A percentile compares a stretch with the other conserved stretches of the same genome.
These are phyloP conservation scores for Spiraea crenata DNA, from an alignment of 331 rosid species.

Conservation along the genomic window DNA sequence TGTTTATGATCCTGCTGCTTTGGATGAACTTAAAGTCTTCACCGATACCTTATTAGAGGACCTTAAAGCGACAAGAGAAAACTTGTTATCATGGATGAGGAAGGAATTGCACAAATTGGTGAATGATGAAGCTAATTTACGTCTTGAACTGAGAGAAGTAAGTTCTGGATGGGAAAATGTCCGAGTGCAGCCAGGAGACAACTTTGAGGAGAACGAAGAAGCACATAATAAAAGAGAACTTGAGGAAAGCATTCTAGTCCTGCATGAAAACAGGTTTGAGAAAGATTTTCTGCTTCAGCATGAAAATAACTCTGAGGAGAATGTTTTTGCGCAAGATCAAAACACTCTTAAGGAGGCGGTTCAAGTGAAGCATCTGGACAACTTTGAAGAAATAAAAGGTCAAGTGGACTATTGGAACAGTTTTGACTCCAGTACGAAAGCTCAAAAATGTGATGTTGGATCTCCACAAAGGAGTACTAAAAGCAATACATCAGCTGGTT, in stretches of 20 bases:
- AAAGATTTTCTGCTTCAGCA: not conserved
- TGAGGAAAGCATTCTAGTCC: not conserved
- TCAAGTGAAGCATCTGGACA: constrained; percentile 11
- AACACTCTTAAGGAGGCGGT: not conserved
- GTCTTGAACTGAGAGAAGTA: not conserved
- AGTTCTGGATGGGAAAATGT: not conserved
- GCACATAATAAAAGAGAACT: not conserved
- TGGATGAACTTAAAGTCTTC: constrained; percentile 30
- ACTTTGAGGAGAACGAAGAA: not conserved
- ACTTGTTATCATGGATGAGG: constrained; percentile 28
- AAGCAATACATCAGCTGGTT: constrained; percentile 13
- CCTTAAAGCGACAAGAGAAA: constrained; percentile 28
- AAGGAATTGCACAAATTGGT: constrained; percentile 31
- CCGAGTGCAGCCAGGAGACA: not conserved
- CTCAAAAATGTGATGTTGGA: not conserved
- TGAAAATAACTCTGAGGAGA: constrained; percentile 14
- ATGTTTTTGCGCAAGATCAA: not conserved
- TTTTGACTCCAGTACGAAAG: constrained; percentile 9
- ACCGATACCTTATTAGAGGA: constrained; percentile 31
- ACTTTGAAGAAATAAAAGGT: not conserved
- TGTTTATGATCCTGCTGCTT: constrained; percentile 15
- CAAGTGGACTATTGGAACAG: constrained; percentile 11
- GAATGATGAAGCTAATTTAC: not conserved
- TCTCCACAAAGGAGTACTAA: not conserved
- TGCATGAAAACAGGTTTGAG: not conserved